A percentile compares a stretch with the other conserved stretches of the same genome.
Evolutionary conservation across 2,329 filamentous ascomycete species (phyloP).

Genomic region (Arthroderma sp.): DNA sequence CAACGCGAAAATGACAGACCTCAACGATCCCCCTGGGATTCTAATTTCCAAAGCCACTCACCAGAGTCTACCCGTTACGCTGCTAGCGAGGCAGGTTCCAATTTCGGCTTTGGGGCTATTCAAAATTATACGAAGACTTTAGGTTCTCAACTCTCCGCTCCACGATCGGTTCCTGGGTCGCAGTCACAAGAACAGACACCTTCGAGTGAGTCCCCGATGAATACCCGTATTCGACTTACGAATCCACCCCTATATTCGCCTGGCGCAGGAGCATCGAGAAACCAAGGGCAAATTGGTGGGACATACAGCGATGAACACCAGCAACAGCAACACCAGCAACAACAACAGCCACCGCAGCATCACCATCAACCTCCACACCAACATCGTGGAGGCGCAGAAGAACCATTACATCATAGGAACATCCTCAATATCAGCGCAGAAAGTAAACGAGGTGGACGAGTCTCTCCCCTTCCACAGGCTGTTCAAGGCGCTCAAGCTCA

Average conservation of each 20-base stretch:
- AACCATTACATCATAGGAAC: constrained; percentile 49
- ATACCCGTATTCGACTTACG: constrained; percentile 12
- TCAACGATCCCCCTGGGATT: constrained; percentile 22
- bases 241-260: constrained; percentile 21
- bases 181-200: constrained; percentile 23
- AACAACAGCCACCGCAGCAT: no score
- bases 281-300: no score
- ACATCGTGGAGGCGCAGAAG: constrained; percentile 37
- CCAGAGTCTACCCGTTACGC: constrained; percentile 26
- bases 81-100: constrained; percentile 18
- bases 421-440: constrained; percentile 61
- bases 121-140: constrained; percentile 30
- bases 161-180: constrained; percentile 18
- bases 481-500: constrained; percentile 91
- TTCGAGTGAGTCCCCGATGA: constrained; percentile 19
- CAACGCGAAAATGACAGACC: constrained; percentile 23
- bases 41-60: constrained; percentile 26
- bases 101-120: constrained; percentile 28
- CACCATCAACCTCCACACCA: constrained; percentile 6
- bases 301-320: constrained; percentile 10
- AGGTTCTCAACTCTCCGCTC: constrained; percentile 25
- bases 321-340: not conserved
- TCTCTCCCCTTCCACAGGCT: constrained; percentile 81
- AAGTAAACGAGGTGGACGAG: constrained; percentile 65
- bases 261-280: constrained; percentile 19